phyloP scores from a whole-genome alignment of 2,329 filamentous ascomycete species.

The Colletotrichum phormii region DNA sequence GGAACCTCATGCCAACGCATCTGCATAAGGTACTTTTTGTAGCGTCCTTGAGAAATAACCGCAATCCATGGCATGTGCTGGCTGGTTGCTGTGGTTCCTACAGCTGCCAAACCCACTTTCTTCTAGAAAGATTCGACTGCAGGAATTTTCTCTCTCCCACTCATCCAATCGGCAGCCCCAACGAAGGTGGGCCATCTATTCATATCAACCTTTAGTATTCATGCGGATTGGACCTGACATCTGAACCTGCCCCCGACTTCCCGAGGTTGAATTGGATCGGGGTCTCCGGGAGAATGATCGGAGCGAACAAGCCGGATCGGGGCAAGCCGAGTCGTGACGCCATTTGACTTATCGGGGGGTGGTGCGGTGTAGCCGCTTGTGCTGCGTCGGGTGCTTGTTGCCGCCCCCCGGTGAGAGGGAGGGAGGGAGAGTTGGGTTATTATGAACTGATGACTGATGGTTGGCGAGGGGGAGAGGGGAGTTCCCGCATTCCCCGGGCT shows the following conservation, averaged over 20 bases:
- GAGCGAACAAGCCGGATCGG: constrained; percentile 4
- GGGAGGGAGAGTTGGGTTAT: too few relatives aligned
- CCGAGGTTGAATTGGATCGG: neutral
- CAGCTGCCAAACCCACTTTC: constrained; percentile 3
- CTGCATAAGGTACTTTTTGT: too few relatives aligned
- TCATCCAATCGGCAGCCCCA: neutral
- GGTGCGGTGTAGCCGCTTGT: neutral
- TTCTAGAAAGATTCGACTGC: constrained; percentile 3
- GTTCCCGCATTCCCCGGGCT: neutral
- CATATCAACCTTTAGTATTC: neutral
- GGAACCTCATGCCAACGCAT: too few relatives aligned
- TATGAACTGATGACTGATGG: neutral
- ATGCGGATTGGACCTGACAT: neutral
- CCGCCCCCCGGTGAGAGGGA: neutral
- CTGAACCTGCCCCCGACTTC: too few relatives aligned
- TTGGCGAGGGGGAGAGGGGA: neutral
- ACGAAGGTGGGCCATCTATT: neutral
- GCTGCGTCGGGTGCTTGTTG: neutral
- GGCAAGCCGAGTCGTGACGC: constrained; percentile 10
- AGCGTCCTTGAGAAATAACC: too few relatives aligned
- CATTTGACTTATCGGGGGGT: neutral
- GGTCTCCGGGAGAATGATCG: neutral
- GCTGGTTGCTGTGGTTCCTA: neutral
- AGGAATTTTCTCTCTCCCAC: neutral
- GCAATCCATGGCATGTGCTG: neutral